Conservation (phyloP, 306 rosid genomes). For the Chamaecrista fasciculata region DNA sequence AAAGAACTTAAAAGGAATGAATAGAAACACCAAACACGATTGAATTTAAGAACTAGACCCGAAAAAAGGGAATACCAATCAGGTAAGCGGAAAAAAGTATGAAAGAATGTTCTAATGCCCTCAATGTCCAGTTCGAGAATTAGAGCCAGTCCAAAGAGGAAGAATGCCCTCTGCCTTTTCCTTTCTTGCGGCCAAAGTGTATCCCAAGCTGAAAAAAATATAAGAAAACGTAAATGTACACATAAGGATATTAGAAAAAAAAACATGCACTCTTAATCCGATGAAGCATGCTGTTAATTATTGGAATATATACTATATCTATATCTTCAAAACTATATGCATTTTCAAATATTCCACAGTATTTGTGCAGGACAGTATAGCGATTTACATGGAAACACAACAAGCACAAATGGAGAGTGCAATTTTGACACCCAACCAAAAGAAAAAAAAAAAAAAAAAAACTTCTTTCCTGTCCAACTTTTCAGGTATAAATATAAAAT, state of each 20-base stretch:
- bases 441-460: not conserved
- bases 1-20: not conserved
- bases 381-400: not conserved
- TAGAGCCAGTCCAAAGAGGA: conserved; percentile 89
- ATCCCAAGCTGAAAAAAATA: conserved; percentile 69
- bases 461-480: conserved; percentile 10
- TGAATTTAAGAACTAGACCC: not conserved
- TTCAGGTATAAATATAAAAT: not conserved
- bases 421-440: no score
- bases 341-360: not conserved
- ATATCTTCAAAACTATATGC: not conserved
- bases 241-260: not conserved
- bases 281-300: not conserved
- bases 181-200: conserved; percentile 97
- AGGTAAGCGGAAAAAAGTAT: conserved; percentile 89
- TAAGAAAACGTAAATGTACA: conserved; percentile 13
- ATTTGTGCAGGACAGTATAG: not conserved
- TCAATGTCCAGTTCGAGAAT: conserved; percentile 84
- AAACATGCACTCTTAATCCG: not conserved
- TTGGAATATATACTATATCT: conserved; percentile 11
- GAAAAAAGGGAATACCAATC: conserved; percentile 58
- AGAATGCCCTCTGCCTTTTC: conserved; percentile 94
- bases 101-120: conserved; percentile 85
- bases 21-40: not conserved
- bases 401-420: not conserved